Percentiles rank a stretch among this genome's conserved stretches.
Conservation (phyloP, 176 grass and related monocot genomes). For the Miscanthus lutarioriparius region DNA sequence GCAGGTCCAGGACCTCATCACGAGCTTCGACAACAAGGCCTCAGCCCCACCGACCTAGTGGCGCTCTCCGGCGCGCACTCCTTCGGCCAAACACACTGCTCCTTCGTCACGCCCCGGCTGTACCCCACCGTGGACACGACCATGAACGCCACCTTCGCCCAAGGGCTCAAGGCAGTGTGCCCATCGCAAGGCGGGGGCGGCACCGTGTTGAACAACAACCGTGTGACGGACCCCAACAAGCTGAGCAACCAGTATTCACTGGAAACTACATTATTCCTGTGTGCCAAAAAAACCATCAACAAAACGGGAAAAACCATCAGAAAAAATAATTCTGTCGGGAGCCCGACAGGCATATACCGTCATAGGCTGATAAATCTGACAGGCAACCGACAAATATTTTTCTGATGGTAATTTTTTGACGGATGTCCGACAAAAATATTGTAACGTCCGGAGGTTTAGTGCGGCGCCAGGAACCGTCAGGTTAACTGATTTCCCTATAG, state of each 20-base stretch:
- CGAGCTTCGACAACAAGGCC: conserved; percentile 30
- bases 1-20: conserved; percentile 30
- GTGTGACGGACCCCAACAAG: conserved; percentile 1
- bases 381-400: too few relatives aligned
- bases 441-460: too few relatives aligned
- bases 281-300: too few relatives aligned
- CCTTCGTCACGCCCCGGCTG: conserved; percentile 44
- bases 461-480: too few relatives aligned
- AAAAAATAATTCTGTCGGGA: too few relatives aligned
- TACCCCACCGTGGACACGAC: conserved; percentile 48
- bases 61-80: conserved; percentile 64
- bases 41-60: conserved; percentile 47
- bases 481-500: too few relatives aligned
- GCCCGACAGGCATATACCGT: too few relatives aligned
- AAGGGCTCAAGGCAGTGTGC: conserved; percentile 9
- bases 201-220: conserved; percentile 22
- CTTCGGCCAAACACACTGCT: conserved; percentile 49
- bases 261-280: too few relatives aligned
- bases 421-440: too few relatives aligned
- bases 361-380: too few relatives aligned
- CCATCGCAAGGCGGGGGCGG: neutral
- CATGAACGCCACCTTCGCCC: conserved; percentile 39
- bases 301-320: too few relatives aligned
- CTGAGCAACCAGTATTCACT: conserved; percentile 47
- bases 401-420: too few relatives aligned